Base-by-base conservation (phyloP, 805 yeast species). In the Hanseniaspora meyeri region DNA sequence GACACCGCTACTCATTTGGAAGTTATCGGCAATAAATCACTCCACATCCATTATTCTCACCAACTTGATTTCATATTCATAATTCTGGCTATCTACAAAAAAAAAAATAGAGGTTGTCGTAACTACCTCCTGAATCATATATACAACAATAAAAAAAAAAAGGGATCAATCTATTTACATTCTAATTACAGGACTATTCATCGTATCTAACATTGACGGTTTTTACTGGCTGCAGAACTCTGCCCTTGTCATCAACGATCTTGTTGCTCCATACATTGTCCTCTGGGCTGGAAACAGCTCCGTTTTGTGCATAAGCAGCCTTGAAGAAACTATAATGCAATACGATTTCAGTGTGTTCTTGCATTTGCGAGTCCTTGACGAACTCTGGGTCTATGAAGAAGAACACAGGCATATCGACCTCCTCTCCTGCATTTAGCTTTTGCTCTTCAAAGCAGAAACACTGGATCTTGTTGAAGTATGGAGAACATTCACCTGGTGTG, bases 401-500 rank as follows among this genome's bases (percentile, higher is more conserved):
- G 72, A 93, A 93, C 9, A 93, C 87, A 0, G 98, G 98, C 98
- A 93, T 93, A 67, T 93, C 98, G 17, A 93, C 95, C 67, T 93
- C 97, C 70, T 93, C 98, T 9, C 97, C 97, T 2, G 97, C 96
- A 56, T 82, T 77, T 61, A 93, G 74, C 69, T 87, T 79, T 70
- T 93, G 98, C 68, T 93, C 98, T 72, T 93, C 98, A 66, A 93
- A 93, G 67, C 98, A 93, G 72, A 93, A 93, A 70, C 98, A 93
- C 69, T 93, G 98, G 65, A 93, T 93, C 70, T 93, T 93, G 73
- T 88, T 88, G 74, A 93, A 93, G 70, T 91, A 93, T 5, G 88
- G 96, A 0, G 97, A 95, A 7, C 93, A 95, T 63, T 87, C 91
- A 62, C 93, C 97, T 0, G 98, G 98, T 0, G 95, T 81, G 50